phyloP scores from a whole-genome alignment of 148 eudicot genomes.

The Fallopia convolvulus region DNA sequence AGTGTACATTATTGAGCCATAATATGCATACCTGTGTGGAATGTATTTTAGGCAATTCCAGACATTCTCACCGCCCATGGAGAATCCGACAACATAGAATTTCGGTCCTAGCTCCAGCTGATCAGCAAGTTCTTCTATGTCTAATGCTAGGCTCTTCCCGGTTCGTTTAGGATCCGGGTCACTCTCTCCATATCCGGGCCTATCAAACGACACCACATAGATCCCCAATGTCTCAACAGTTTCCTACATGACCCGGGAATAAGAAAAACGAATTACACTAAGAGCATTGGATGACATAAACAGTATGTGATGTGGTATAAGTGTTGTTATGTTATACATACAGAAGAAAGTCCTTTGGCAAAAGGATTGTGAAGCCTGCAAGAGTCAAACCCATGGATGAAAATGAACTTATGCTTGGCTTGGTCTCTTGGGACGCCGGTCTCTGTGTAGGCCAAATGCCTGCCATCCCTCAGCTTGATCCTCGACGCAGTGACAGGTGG shows the following conservation, averaged over 20 bases:
- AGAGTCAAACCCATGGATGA: conserved; percentile 56
- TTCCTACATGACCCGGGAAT: conserved; percentile 20
- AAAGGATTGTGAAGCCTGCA: conserved; percentile 51
- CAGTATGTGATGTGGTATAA: not conserved
- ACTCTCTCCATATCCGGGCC: conserved; percentile 79
- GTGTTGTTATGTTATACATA: conserved; percentile 14
- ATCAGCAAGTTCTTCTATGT: conserved; percentile 71
- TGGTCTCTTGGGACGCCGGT: conserved; percentile 52
- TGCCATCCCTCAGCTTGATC: conserved; percentile 70
- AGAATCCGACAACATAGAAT: conserved; percentile 58
- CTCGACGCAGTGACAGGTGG: conserved; percentile 77
- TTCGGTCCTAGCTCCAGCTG: conserved; percentile 52
- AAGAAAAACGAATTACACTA: not conserved
- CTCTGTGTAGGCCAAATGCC: conserved; percentile 74
- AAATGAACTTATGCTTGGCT: conserved; percentile 59
- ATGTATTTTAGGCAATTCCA: conserved; percentile 64
- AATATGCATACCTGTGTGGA: conserved; percentile 50
- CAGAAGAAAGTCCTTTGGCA: conserved; percentile 43
- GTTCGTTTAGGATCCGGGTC: conserved; percentile 59
- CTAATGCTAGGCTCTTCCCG: conserved; percentile 42
- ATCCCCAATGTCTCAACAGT: conserved; percentile 32
- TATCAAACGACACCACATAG: conserved; percentile 50
- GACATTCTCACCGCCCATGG: conserved; percentile 51
- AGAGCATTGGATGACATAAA: not conserved
- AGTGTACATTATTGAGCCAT: too few relatives aligned